Conservation (phyloP, 768 basidiomycete genomes). For the Pisolithus orientalis region DNA sequence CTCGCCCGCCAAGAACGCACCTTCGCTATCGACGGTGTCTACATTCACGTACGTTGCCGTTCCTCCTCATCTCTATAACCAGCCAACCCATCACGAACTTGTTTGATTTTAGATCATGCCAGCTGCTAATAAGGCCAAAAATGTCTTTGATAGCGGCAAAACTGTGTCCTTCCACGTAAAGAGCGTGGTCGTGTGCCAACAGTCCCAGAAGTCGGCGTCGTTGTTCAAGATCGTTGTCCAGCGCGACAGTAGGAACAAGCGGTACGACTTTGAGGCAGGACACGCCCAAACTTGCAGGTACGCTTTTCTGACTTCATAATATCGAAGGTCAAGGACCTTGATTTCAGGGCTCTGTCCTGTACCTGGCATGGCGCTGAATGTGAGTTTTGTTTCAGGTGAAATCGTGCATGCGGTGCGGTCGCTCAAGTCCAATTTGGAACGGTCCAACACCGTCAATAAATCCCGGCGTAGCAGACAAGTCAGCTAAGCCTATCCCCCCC, state of each 20-base stretch:
- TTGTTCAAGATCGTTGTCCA: slow-evolving; percentile 88
- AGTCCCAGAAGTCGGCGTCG: slow-evolving; percentile 72
- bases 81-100: slow-evolving; percentile 3
- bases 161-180: slow-evolving; percentile 92
- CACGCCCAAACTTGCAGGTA: slow-evolving; percentile 71
- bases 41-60: slow-evolving; percentile 63
- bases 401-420: slow-evolving; percentile 69
- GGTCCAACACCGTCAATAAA: slow-evolving; percentile 57
- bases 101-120: slow-evolving; percentile 70
- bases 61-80: neutral
- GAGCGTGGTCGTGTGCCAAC: slow-evolving; percentile 76
- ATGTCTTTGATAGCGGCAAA: slow-evolving; percentile 83
- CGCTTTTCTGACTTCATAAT: slow-evolving; percentile 18
- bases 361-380: slow-evolving; percentile 1
- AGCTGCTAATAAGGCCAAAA: slow-evolving; percentile 67
- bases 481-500: slow-evolving; percentile 21
- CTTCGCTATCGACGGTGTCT: slow-evolving; percentile 91
- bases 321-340: no score
- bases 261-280: slow-evolving; percentile 98
- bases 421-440: slow-evolving; percentile 59
- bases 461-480: slow-evolving; percentile 59
- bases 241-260: slow-evolving; percentile 69
- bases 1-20: slow-evolving; percentile 85
- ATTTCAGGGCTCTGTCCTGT: no score
- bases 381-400: slow-evolving; percentile 41